phyloP scores from a whole-genome alignment of 108 stramenopile genomes.

The Fragilaria radians region DNA sequence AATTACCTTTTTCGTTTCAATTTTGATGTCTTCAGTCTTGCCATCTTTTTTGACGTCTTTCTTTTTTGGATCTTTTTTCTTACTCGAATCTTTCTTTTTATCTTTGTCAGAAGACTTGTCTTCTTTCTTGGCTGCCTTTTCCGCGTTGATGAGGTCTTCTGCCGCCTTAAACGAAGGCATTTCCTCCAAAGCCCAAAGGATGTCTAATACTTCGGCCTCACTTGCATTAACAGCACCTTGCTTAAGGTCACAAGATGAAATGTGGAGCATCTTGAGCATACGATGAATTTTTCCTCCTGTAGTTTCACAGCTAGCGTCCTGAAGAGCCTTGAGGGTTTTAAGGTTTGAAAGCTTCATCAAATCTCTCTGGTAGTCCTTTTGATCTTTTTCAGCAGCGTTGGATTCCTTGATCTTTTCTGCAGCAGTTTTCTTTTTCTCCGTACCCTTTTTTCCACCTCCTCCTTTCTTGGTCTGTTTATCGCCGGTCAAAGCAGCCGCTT shows the following conservation, averaged over 20 bases:
- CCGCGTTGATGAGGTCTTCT: conserved; percentile 58
- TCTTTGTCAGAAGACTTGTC: conserved; percentile 75
- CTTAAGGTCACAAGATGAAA: conserved; percentile 68
- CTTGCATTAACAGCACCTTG: conserved; percentile 61
- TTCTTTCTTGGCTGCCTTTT: conserved; percentile 83
- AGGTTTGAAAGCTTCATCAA: conserved; percentile 90
- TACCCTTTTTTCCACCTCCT: conserved; percentile 52
- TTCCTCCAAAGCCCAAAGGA: conserved; percentile 94
- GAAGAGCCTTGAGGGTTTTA: conserved; percentile 75
- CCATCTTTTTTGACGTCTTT: conserved; percentile 71
- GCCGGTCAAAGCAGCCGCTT: conserved; percentile 22
- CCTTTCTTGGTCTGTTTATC: conserved; percentile 39
- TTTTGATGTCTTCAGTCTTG: conserved; percentile 52
- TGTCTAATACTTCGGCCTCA: conserved; percentile 88
- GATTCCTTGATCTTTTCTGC: conserved; percentile 89
- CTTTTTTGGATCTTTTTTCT: conserved; percentile 71
- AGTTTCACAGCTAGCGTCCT: conserved; percentile 86
- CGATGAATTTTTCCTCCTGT: conserved; percentile 87
- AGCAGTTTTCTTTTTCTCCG: conserved; percentile 63
- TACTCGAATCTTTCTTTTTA: conserved; percentile 48
- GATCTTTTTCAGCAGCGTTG: conserved; percentile 77
- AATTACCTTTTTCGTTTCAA: conserved; percentile 50
- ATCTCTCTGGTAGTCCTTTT: conserved; percentile 82
- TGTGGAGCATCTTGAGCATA: conserved; percentile 94
- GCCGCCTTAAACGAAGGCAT: conserved; percentile 76